phyloP scores from a whole-genome alignment of 805 yeast genomes.

The Candida cerambycidarum region DNA sequence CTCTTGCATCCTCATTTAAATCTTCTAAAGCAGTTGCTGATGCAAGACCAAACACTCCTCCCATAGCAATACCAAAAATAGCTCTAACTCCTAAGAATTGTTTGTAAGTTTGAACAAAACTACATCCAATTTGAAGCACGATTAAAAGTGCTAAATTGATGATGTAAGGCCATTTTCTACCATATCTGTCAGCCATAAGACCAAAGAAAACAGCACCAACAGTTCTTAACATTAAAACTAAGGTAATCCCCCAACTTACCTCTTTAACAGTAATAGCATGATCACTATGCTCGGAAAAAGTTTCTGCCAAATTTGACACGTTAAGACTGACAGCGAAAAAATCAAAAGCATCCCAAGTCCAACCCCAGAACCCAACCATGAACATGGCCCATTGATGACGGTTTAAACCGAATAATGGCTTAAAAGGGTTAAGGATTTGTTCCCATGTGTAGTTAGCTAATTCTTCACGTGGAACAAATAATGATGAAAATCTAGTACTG shows the following conservation, averaged over 20 bases:
- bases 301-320: slow-evolving; percentile 46
- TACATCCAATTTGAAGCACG: slow-evolving; percentile 60
- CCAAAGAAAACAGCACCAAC: slow-evolving; percentile 68
- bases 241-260: slow-evolving; percentile 65
- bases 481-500: slow-evolving; percentile 46
- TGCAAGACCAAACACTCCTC: slow-evolving; percentile 56
- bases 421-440: slow-evolving; percentile 61
- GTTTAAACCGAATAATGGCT: slow-evolving; percentile 49
- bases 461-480: slow-evolving; percentile 48
- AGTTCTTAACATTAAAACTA: slow-evolving; percentile 67
- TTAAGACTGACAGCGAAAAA: slow-evolving; percentile 58
- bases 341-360: slow-evolving; percentile 70
- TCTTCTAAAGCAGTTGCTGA: slow-evolving; percentile 55
- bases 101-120: slow-evolving; percentile 54
- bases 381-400: slow-evolving; percentile 59
- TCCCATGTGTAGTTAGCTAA: slow-evolving; percentile 32
- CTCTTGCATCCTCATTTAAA: slow-evolving; percentile 53
- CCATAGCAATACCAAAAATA: slow-evolving; percentile 57
- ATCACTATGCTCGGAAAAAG: slow-evolving; percentile 23
- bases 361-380: slow-evolving; percentile 51
- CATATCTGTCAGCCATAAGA: slow-evolving; percentile 52
- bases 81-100: slow-evolving; percentile 66
- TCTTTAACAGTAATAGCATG: slow-evolving; percentile 43
- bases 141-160: slow-evolving; percentile 46
- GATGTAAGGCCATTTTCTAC: slow-evolving; percentile 60